Base-by-base conservation (phyloP, 345 rosid genomes). In the rapeseed (Brassica napus) region DNA sequence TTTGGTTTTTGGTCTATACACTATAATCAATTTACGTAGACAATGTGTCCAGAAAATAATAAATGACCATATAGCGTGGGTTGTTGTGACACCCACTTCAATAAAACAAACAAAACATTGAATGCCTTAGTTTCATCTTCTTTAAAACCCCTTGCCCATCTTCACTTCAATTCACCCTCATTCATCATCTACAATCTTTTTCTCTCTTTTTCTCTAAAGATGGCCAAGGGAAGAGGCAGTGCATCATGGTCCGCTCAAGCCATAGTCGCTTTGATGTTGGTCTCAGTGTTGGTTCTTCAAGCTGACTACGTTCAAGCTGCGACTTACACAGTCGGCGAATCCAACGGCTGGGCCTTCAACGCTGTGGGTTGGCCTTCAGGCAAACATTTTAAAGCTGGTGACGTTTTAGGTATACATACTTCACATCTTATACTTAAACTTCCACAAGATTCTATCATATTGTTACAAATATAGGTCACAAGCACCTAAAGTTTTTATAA, bases 221-320 rank as follows among this genome's bases (percentile, higher is more conserved):
- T 72, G 86, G 39, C 72, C 31, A 68, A 39, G 79, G 69, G 82
- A 82, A 78, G 79, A 82, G 82, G 69, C 76, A 73, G 79, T 82
- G 82, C 84, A 74, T 58, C 77, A 68, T 68, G 82, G 68, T 75
- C 14, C 15, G 75, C 12, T 59, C 57, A 28, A 65, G 80, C 69
- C 76, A 15, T 71, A 1, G 75, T 77, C 42, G 61, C 71, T 49
- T 9, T 78, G 6, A 52, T 82, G 75, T 62, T 8, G 8, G 61
- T 68, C 55, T 54, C 78, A 14, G 58, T 77, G 21, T 37, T 82
- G 37, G 47, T 73, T 26, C 49, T 81, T 68, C 68, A 68, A 3
- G 74, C 71, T 59, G 35, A 77, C 73, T 68, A 71, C 12, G 77
- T 21, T 49, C 74, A 68, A 54, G 84, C 79, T 54, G 35, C 57